Evolutionary conservation across 768 basidiomycete species (phyloP).

Genomic region (Glaciozyma antarctica): DNA sequence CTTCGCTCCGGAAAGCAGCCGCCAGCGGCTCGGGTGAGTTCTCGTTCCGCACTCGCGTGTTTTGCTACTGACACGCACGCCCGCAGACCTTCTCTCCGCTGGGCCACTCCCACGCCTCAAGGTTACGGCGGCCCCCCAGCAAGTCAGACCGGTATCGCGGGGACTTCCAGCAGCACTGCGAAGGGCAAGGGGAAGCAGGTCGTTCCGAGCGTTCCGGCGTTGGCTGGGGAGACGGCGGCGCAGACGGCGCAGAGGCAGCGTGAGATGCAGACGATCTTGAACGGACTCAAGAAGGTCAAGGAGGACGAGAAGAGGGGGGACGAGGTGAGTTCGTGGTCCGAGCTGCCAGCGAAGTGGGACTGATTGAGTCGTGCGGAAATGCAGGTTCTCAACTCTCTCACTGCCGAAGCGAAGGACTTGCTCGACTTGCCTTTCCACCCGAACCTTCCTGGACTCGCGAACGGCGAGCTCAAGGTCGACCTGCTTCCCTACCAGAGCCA

Average conservation of each 20-base stretch:
- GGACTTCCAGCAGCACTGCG: not conserved
- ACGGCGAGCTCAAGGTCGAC: conserved; percentile 1
- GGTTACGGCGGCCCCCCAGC: not conserved
- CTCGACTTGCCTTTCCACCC: not conserved
- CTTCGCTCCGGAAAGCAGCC: not conserved
- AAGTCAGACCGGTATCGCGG: not conserved
- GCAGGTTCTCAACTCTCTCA: not conserved
- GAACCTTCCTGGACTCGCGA: not conserved
- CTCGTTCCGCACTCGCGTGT: too few relatives aligned
- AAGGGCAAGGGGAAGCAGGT: too few relatives aligned
- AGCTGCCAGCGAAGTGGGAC: not conserved
- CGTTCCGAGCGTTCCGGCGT: too few relatives aligned
- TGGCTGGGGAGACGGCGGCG: not conserved
- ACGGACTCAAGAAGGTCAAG: not conserved
- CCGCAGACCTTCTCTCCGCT: not conserved
- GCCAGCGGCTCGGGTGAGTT: not conserved
- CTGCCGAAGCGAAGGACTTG: not conserved
- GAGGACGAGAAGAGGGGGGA: conserved; percentile 1
- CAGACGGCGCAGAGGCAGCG: not conserved
- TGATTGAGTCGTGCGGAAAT: not conserved
- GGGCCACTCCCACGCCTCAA: not conserved
- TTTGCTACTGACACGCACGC: too few relatives aligned
- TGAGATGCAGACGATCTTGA: not conserved
- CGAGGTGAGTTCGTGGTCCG: not conserved
- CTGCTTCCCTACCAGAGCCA: not conserved